Conservation (phyloP, 2,329 filamentous ascomycete genomes). For the Clonostachys chloroleuca region DNA sequence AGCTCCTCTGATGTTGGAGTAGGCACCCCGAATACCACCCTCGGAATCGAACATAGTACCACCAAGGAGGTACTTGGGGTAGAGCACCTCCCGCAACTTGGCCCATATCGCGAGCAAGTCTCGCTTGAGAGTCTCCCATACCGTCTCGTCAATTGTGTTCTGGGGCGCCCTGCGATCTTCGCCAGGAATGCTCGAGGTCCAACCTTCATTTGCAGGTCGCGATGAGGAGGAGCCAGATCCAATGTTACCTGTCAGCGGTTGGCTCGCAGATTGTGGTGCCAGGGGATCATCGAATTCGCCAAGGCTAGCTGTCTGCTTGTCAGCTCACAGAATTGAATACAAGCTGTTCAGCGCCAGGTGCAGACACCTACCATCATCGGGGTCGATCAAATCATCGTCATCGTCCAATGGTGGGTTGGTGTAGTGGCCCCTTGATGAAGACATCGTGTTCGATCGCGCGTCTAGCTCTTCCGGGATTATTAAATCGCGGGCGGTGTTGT, state of each 20-base stretch:
- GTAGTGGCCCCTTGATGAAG: conserved; percentile 51
- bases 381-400: conserved; percentile 74
- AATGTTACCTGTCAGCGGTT: conserved; percentile 83
- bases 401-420: conserved; percentile 58
- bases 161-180: conserved; percentile 86
- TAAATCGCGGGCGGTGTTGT: no score
- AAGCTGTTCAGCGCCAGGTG: background rate
- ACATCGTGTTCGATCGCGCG: conserved; percentile 26
- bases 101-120: conserved; percentile 93
- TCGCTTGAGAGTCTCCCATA: conserved; percentile 94
- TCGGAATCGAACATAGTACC: conserved; percentile 58
- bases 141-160: conserved; percentile 94
- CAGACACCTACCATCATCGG: conserved; percentile 62
- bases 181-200: conserved; percentile 84
- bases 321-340: conserved; percentile 3
- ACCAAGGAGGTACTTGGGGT: conserved; percentile 85
- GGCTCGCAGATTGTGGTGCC: conserved; percentile 61
- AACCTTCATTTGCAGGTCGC: conserved; percentile 64
- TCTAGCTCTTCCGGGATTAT: no score
- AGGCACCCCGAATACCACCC: conserved; percentile 53
- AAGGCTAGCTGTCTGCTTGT: conserved; percentile 60
- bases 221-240: conserved; percentile 52
- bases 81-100: conserved; percentile 97
- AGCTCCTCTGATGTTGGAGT: conserved; percentile 55
- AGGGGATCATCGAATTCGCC: conserved; percentile 92